Evolutionary conservation across 202 grass and related monocot genomes (phyloP).

Genomic region (Schoenoplectus tabernaemontani): DNA sequence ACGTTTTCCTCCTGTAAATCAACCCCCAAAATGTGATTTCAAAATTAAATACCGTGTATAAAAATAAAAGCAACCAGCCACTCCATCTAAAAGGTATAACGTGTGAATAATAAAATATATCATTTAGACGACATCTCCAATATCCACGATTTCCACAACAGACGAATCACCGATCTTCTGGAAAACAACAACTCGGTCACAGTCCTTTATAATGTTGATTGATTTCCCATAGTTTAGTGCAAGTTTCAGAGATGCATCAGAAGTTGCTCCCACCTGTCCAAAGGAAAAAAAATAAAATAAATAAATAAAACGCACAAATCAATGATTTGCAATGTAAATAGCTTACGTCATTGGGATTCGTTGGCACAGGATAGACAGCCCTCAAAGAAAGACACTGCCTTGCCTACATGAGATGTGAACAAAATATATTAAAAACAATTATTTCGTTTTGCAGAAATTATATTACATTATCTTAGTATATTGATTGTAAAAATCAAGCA

Average conservation of each 20-base stretch:
- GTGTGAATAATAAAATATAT: background rate
- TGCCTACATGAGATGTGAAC: constrained; percentile 44
- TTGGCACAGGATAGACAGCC: constrained; percentile 78
- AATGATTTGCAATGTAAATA: background rate
- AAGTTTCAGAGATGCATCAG: constrained; percentile 48
- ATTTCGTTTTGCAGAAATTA: background rate
- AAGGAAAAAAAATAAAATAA: background rate
- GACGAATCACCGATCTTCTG: constrained; percentile 89
- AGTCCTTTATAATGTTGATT: constrained; percentile 68
- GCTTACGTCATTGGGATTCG: constrained; percentile 52
- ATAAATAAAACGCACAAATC: background rate
- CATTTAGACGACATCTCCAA: constrained; percentile 33
- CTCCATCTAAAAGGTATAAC: background rate
- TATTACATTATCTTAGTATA: background rate
- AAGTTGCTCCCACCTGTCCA: constrained; percentile 18
- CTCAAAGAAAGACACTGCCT: constrained; percentile 81
- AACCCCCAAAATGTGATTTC: constrained; percentile 18
- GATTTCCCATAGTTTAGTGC: constrained; percentile 70
- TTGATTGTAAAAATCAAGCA: background rate
- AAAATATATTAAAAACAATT: constrained; percentile 3
- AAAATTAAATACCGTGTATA: constrained; percentile 14
- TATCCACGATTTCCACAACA: constrained; percentile 92
- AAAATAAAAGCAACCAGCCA: background rate
- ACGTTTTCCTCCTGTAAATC: background rate
- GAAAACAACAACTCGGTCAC: constrained; percentile 71